phyloP scores from a whole-genome alignment of 495 filamentous ascomycete genomes.

The Evansstolkia leycettana region DNA sequence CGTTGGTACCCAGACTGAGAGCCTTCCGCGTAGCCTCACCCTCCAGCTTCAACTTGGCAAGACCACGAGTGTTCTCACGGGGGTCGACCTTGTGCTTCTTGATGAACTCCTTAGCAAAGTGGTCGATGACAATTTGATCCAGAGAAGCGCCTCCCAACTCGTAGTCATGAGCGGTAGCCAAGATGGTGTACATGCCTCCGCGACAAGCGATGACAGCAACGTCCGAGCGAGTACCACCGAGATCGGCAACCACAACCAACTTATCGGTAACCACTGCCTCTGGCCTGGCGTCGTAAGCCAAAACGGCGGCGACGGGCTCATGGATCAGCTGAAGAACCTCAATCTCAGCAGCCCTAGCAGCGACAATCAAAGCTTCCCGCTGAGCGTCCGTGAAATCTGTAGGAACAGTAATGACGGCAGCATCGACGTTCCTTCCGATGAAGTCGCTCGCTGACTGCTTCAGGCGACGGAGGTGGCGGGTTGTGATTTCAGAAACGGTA shows the following conservation, averaged over 20 bases:
- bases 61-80: slow-evolving; percentile 59
- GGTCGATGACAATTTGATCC: slow-evolving; percentile 82
- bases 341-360: slow-evolving; percentile 71
- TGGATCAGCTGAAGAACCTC: slow-evolving; percentile 87
- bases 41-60: slow-evolving; percentile 90
- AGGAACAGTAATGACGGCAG: slow-evolving; percentile 85
- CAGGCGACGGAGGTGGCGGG: slow-evolving; percentile 74
- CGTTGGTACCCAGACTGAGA: slow-evolving; percentile 74
- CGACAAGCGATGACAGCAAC: slow-evolving; percentile 80
- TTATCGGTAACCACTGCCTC: slow-evolving; percentile 69
- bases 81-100: slow-evolving; percentile 91
- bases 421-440: slow-evolving; percentile 81
- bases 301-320: slow-evolving; percentile 82
- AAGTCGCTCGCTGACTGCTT: slow-evolving; percentile 78
- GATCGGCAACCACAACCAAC: slow-evolving; percentile 80
- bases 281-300: slow-evolving; percentile 84
- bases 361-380: slow-evolving; percentile 60
- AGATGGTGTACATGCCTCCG: slow-evolving; percentile 91
- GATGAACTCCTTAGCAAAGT: slow-evolving; percentile 96
- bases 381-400: slow-evolving; percentile 87
- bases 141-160: slow-evolving; percentile 71
- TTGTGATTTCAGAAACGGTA: slow-evolving; percentile 73
- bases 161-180: slow-evolving; percentile 91
- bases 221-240: slow-evolving; percentile 88
- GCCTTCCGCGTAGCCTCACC: slow-evolving; percentile 83